These are phyloP conservation scores for Colletotrichum magnum DNA, from an alignment of 2,329 filamentous ascomycete genomes.

Conservation along the genomic window DNA sequence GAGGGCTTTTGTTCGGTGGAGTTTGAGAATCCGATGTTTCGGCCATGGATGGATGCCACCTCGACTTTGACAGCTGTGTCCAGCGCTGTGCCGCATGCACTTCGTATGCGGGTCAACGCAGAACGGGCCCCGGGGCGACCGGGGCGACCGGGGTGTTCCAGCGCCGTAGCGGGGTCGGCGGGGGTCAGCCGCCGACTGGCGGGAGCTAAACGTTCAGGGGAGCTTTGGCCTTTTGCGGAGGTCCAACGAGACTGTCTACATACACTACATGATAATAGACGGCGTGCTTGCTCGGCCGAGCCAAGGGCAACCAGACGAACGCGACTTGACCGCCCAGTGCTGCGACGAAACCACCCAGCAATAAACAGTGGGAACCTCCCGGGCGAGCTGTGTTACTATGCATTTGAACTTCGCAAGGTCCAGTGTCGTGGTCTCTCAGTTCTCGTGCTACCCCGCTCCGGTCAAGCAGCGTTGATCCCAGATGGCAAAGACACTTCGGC, in stretches of 20 bases:
- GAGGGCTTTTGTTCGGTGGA: neutral
- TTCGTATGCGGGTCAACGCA: constrained; percentile 29
- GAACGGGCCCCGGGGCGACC: constrained; percentile 4
- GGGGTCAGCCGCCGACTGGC: constrained; percentile 20
- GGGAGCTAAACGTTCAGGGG: constrained; percentile 23
- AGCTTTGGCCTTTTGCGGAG: neutral
- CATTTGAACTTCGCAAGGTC: neutral
- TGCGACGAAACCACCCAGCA: no score
- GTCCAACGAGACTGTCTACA: neutral
- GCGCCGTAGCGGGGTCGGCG: constrained; percentile 18
- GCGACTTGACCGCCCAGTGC: neutral
- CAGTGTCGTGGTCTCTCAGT: neutral
- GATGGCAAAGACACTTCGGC: neutral
- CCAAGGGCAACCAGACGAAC: no score
- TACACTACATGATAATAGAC: neutral
- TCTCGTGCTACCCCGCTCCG: neutral
- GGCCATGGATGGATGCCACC: constrained; percentile 12
- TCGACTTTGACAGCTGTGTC: constrained; percentile 21
- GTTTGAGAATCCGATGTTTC: constrained; percentile 27
- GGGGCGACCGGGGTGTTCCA: constrained; percentile 20
- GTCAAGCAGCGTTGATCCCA: constrained; percentile 12
- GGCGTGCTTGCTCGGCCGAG: no score
- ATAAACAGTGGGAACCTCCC: no score
- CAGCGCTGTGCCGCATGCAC: constrained; percentile 28
- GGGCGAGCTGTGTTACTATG: no score